Evolutionary conservation across 345 rosid genomes (phyloP).

Genomic region (Murraya paniculata): DNA sequence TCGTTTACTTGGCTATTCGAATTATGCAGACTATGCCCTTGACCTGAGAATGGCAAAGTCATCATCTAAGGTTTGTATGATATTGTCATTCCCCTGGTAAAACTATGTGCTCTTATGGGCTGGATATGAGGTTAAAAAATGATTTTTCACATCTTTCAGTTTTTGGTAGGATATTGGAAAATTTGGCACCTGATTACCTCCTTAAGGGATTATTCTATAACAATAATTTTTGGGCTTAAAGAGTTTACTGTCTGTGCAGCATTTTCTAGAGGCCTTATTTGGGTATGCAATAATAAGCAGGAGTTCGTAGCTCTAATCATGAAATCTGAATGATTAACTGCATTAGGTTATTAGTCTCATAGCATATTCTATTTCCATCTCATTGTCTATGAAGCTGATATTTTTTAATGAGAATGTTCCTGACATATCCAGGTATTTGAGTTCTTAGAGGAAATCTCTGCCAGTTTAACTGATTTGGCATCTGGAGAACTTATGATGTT

Average conservation of each 20-base stretch:
- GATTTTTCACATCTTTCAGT: background rate
- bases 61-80: constrained; percentile 66
- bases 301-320: background rate
- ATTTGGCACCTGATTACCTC: background rate
- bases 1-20: constrained; percentile 78
- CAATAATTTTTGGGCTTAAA: background rate
- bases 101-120: background rate
- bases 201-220: background rate
- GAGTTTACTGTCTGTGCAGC: background rate
- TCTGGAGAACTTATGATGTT: constrained; percentile 61
- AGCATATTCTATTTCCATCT: background rate
- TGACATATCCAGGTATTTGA: constrained; percentile 62
- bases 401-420: background rate
- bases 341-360: background rate
- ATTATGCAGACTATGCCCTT: constrained; percentile 82
- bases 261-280: background rate
- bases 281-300: background rate
- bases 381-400: constrained; percentile 1
- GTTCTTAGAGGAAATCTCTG: constrained; percentile 86
- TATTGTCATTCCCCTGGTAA: constrained; percentile 8
- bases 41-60: constrained; percentile 80
- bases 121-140: background rate
- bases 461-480: constrained; percentile 73
- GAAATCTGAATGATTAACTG: constrained; percentile 6
- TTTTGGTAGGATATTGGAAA: constrained; percentile 7